phyloP scores from a whole-genome alignment of 192 early-diverging fungal species.

The Entomortierella beljakovae region DNA sequence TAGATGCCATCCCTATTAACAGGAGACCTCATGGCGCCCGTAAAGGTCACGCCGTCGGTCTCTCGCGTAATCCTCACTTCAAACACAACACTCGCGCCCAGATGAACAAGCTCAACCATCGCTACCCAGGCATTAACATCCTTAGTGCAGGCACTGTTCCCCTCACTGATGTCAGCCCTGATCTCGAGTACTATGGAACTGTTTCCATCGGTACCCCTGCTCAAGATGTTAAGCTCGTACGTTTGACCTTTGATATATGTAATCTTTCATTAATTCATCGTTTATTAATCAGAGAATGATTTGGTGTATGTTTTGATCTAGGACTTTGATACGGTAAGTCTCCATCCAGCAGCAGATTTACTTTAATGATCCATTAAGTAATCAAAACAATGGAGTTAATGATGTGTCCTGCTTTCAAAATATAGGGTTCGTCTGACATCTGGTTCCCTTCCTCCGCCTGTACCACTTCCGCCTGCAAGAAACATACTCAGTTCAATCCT shows the following conservation, averaged over 20 bases:
- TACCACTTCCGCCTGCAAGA: slow-evolving; percentile 46
- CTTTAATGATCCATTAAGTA: neutral
- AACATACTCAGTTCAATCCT: slow-evolving; percentile 62
- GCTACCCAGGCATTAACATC: slow-evolving; percentile 15
- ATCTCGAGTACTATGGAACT: slow-evolving; percentile 70
- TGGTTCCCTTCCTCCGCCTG: slow-evolving; percentile 67
- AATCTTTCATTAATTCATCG: neutral
- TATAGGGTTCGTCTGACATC: slow-evolving; percentile 64
- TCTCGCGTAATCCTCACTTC: slow-evolving; percentile 26
- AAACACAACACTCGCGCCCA: slow-evolving; percentile 27
- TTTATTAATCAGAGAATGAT: neutral
- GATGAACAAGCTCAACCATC: slow-evolving; percentile 28
- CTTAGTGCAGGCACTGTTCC: slow-evolving; percentile 14
- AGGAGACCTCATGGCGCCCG: neutral
- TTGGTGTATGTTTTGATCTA: no score
- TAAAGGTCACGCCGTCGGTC: slow-evolving; percentile 17
- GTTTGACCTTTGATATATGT: neutral
- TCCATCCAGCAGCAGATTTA: neutral
- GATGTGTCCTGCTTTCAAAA: neutral
- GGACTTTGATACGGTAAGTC: slow-evolving; percentile 49
- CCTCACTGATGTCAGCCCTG: slow-evolving; percentile 49
- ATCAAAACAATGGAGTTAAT: neutral
- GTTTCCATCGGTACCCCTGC: slow-evolving; percentile 71
- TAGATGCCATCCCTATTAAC: slow-evolving; percentile 18
- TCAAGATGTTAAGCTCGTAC: slow-evolving; percentile 48